Conservation (phyloP, 352 stramenopile species). For the Phytophthora sp. region DNA sequence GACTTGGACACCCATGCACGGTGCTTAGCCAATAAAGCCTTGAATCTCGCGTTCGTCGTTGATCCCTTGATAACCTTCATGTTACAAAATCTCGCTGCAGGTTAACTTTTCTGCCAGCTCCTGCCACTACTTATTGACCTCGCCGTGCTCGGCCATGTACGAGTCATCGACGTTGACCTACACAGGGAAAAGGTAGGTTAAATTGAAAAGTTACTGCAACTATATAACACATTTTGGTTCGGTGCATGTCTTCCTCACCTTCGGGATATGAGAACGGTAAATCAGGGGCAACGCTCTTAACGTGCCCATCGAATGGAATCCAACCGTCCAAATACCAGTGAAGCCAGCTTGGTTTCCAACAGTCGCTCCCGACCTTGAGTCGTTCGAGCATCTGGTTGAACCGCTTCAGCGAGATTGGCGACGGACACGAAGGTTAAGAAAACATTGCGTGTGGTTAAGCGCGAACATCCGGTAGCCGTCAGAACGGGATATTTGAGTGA, state of each 20-base stretch:
- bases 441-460: too few species aligned
- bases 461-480: neutral
- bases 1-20: conserved; percentile 7
- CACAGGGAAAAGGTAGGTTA: conserved; percentile 15
- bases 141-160: neutral
- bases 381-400: too few species aligned
- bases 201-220: too few species aligned
- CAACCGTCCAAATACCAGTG: too few species aligned
- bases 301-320: too few species aligned
- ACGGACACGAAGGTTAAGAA: too few species aligned
- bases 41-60: conserved; percentile 8
- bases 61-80: conserved; percentile 6
- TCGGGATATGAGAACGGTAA: too few species aligned
- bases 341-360: too few species aligned
- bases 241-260: too few species aligned
- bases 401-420: too few species aligned
- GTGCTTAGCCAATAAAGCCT: conserved; percentile 3
- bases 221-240: neutral
- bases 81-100: conserved; percentile 1
- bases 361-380: too few species aligned
- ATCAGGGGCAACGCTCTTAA: too few species aligned
- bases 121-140: conserved; percentile 12
- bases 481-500: neutral
- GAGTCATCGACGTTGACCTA: conserved; percentile 12
- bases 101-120: conserved; percentile 7